Conservation (phyloP, 2,329 filamentous ascomycete species). For the Arachnopeziza araneosa region DNA sequence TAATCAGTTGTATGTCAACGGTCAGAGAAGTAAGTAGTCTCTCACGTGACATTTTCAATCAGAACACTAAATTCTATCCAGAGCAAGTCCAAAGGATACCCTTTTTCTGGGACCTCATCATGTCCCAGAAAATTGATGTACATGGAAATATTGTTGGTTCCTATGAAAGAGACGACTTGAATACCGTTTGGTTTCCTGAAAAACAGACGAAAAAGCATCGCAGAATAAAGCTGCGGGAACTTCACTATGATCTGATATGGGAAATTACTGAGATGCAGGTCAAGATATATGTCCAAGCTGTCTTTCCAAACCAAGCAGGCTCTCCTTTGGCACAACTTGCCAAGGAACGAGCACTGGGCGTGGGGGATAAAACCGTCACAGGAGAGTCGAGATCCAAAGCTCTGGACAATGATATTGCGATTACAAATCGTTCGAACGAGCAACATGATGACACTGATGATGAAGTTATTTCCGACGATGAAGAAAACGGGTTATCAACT, state of each 20-base stretch:
- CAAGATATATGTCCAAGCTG: constrained; percentile 5
- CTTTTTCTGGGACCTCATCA: constrained; percentile 2
- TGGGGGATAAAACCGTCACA: too few species aligned
- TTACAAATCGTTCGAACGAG: too few species aligned
- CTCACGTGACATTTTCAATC: too few species aligned
- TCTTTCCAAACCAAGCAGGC: constrained; percentile 9
- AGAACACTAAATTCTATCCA: too few species aligned
- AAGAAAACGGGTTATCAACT: too few species aligned
- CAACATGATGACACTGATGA: too few species aligned
- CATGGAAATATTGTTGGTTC: constrained; percentile 1
- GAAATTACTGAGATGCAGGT: constrained; percentile 17
- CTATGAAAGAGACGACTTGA: constrained; percentile 3
- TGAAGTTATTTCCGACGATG: too few species aligned
- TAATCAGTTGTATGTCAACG: constrained; percentile 2
- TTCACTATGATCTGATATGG: constrained; percentile 10
- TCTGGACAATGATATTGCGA: too few species aligned
- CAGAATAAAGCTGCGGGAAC: background rate
- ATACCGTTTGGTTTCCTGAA: background rate
- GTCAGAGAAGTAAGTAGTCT: background rate
- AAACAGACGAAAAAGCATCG: constrained; percentile 1
- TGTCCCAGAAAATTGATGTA: constrained; percentile 9
- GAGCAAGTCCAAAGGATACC: too few species aligned
- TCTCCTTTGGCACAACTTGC: background rate
- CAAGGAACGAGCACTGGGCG: too few species aligned
- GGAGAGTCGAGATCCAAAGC: too few species aligned